Percentiles rank a stretch among this genome's conserved stretches.
phyloP scores from a whole-genome alignment of 202 grass and related monocot species.

The Digitaria exilis region DNA sequence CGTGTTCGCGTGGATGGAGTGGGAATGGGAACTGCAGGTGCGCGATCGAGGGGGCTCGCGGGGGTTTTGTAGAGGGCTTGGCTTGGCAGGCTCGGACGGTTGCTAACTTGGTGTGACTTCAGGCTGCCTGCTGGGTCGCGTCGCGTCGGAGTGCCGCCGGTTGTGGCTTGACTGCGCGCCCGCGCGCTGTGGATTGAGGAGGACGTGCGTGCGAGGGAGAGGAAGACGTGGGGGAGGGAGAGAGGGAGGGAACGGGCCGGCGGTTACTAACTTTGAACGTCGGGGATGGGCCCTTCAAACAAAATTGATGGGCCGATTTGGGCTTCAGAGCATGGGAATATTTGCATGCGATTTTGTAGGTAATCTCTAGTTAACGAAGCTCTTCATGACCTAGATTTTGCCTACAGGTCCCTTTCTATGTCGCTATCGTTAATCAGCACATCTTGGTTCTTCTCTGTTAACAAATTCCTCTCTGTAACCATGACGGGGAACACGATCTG shows the following conservation, averaged over 20 bases:
- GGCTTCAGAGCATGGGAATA: background rate
- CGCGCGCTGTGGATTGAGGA: background rate
- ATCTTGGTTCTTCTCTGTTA: background rate
- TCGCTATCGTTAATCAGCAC: background rate
- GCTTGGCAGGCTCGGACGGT: background rate
- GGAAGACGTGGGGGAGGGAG: background rate
- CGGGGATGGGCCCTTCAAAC: too few species aligned
- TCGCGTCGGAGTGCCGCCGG: background rate
- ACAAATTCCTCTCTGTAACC: slow-evolving; percentile 23
- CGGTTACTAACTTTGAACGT: too few species aligned
- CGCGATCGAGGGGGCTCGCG: background rate
- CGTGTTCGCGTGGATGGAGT: background rate
- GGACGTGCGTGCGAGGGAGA: background rate
- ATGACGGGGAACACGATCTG: slow-evolving; percentile 5
- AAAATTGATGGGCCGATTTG: background rate
- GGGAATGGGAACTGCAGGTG: background rate
- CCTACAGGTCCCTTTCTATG: background rate
- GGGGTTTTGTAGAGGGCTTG: background rate
- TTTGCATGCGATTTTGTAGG: too few species aligned
- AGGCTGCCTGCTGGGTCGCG: background rate
- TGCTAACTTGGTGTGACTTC: background rate
- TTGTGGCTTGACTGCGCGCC: background rate
- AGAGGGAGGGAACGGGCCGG: too few species aligned
- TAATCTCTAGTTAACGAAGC: too few species aligned
- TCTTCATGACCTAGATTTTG: background rate